These are phyloP conservation scores for Colletotrichum kahawae DNA, from an alignment of 2,329 filamentous ascomycete genomes.

Conservation along the genomic window DNA sequence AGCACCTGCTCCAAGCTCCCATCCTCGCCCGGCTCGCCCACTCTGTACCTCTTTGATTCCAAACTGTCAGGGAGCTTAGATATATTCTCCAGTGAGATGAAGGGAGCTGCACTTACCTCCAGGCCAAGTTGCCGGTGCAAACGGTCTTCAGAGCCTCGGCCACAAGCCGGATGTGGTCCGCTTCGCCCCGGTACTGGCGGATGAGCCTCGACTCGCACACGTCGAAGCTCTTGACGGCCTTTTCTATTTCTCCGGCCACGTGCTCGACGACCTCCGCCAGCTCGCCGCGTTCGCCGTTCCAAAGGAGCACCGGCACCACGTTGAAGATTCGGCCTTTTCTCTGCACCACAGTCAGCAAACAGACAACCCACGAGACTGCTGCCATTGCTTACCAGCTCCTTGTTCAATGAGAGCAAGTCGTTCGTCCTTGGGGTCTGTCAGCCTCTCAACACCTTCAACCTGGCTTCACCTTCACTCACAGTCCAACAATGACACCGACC, in stretches of 20 bases:
- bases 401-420: slow-evolving; percentile 14
- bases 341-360: not conserved
- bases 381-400: slow-evolving; percentile 4
- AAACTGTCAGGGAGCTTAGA: not conserved
- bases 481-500: slow-evolving; percentile 11
- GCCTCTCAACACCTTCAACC: not conserved
- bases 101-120: slow-evolving; percentile 3
- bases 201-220: slow-evolving; percentile 8
- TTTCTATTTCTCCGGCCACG: slow-evolving; percentile 7
- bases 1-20: slow-evolving; percentile 8
- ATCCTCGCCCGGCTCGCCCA: slow-evolving; percentile 1
- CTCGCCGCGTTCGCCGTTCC: not conserved
- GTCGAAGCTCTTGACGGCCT: slow-evolving; percentile 10
- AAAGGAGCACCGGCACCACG: slow-evolving; percentile 8
- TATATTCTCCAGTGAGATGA: not conserved
- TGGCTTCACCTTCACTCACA: not conserved
- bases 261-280: not conserved
- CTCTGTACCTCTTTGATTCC: not conserved
- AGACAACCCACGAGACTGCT: not conserved
- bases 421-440: slow-evolving; percentile 12
- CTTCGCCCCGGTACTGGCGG: not conserved
- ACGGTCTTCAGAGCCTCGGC: slow-evolving; percentile 6
- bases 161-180: not conserved
- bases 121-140: slow-evolving; percentile 18
- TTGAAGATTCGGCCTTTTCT: slow-evolving; percentile 1